A percentile compares a stretch with the other conserved stretches of the same genome.
phyloP scores from a whole-genome alignment of 495 filamentous ascomycete genomes.

The Glutinoglossum americanum region DNA sequence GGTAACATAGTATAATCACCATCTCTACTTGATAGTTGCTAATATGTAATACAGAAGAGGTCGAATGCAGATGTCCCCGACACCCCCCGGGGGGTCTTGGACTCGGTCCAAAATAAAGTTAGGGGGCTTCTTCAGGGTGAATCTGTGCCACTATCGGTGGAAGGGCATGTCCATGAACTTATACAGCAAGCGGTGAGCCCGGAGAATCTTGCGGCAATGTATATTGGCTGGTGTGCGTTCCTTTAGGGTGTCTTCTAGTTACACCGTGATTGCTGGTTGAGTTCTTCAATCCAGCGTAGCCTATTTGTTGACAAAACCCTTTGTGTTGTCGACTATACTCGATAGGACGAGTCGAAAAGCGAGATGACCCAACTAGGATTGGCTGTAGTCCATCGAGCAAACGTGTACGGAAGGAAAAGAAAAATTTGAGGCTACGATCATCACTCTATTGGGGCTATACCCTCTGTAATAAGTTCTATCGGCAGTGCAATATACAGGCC shows the following conservation, averaged over 20 bases:
- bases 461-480: no score
- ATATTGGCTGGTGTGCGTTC: constrained; percentile 96
- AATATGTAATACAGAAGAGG: constrained; percentile 25
- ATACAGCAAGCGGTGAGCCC: constrained; percentile 65
- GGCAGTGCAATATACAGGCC: no score
- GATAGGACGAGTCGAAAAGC: no score
- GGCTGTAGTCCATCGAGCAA: no score
- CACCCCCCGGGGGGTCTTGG: constrained; percentile 74
- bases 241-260: constrained; percentile 17
- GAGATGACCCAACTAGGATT: no score
- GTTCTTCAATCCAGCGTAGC: no score
- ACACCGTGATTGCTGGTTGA: no score
- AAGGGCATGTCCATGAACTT: constrained; percentile 86
- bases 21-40: not conserved
- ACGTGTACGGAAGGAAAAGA: no score
- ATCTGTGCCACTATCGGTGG: constrained; percentile 77
- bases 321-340: no score
- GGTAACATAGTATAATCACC: constrained; percentile 9
- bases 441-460: no score
- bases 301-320: no score
- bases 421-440: no score
- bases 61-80: constrained; percentile 44
- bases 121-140: constrained; percentile 64
- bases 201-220: constrained; percentile 67
- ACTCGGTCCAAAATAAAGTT: constrained; percentile 72